Evolutionary conservation across 2,329 filamentous ascomycete genomes (phyloP), one percentile per base, ranked within the genome.

Genomic region (Seiridium cupressi): DNA sequence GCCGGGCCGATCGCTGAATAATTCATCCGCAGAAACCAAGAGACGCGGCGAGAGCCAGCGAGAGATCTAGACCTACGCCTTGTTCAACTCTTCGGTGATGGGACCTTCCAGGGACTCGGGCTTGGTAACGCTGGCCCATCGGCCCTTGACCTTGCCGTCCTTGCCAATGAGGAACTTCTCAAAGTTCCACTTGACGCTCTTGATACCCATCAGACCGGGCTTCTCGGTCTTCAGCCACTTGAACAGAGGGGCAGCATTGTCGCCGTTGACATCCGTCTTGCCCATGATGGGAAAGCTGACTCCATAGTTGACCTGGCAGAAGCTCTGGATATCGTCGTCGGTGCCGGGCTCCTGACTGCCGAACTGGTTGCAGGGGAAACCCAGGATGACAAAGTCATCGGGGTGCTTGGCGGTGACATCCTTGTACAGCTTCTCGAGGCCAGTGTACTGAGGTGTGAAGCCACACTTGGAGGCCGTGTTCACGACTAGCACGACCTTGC

Each of bases 351-450:
- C 95, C 79, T 99, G 95, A 67, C 79, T 78, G 71, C 89, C 91
- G 78, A 99, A 99, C 79, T 99, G 95, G 84, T 98, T 99, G 88
- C 94, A 98, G 60, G 95, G 95, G 81, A 99, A 98, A 69, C 93
- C 95, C 72, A 99, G 84, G 79, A 99, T 87, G 71, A 87, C 83
- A 74, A 99, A 95, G 71, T 93, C 84, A 65, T 92, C 87, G 38
- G 76, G 84, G 81, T 96, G 81, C 71, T 86, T 82, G 66, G 81
- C 81, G 68, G 86, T 87, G 73, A 97, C 70, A 60, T 81, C 78
- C 76, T 96, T 91, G 86, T 96, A 97, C 65, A 99, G 86, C 72
- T 86, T 89, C 81, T 99, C 93, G 56, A 99, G 90, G 38, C 91
- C 92, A 64, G 86, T 88, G 78, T 95, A 97, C 79, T 99, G 95